Evolutionary conservation across 2,329 filamentous ascomycete species (phyloP).

Genomic region (Fusarium protoensiforme): DNA sequence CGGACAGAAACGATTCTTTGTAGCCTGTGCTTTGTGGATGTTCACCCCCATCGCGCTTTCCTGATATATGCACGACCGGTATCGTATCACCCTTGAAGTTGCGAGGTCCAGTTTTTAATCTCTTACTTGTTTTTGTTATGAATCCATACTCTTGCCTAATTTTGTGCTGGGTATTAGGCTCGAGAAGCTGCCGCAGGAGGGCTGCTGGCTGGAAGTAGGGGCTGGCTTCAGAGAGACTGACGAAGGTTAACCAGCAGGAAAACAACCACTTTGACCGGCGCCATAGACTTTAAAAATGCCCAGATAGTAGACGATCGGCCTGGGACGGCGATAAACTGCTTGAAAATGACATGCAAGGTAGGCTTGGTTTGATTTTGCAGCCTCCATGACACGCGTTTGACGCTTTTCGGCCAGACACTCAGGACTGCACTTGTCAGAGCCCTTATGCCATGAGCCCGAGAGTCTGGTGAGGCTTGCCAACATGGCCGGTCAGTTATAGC

Average conservation of each 20-base stretch:
- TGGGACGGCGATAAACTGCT: fast-evolving
- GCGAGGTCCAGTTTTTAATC: too few relatives aligned
- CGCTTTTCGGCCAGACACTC: background rate
- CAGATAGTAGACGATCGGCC: background rate
- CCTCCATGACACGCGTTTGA: background rate
- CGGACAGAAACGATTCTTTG: background rate
- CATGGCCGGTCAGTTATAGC: fast-evolving
- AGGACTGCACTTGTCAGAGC: background rate
- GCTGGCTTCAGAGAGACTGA: background rate
- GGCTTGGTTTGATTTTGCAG: background rate
- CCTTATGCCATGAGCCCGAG: background rate
- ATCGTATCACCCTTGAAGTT: background rate
- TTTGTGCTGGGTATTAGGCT: background rate
- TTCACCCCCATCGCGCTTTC: background rate
- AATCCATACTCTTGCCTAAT: background rate
- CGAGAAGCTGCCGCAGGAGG: background rate
- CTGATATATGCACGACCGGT: background rate
- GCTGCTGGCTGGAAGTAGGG: background rate
- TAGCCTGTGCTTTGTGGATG: background rate
- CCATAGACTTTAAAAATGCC: background rate
- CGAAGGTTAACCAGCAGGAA: background rate
- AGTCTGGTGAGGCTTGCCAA: background rate
- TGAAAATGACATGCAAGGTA: background rate
- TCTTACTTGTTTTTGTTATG: background rate
- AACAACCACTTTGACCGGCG: background rate